Conservation (phyloP, 1,139 yeast species). For the Suhomyces atakaporum region DNA sequence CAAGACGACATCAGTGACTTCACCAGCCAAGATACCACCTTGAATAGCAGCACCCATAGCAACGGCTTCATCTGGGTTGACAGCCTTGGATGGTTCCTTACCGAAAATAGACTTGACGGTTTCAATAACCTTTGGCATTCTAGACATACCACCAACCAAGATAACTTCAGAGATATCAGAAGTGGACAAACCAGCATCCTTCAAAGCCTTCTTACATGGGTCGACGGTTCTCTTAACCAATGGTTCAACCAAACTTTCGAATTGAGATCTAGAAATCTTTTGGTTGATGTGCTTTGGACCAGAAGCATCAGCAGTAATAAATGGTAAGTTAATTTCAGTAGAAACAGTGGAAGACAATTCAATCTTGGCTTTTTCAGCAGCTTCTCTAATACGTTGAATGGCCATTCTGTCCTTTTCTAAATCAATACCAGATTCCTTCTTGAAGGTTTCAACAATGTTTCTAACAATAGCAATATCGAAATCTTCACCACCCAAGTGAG, state of each 20-base stretch:
- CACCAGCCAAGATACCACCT: conserved; percentile 99
- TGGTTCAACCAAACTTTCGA: conserved; percentile 88
- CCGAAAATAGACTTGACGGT: conserved; percentile 93
- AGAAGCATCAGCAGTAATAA: conserved; percentile 92
- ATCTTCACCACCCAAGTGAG: conserved; percentile 92
- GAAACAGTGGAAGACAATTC: conserved; percentile 92
- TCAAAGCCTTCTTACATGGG: conserved; percentile 97
- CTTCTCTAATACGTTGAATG: conserved; percentile 98
- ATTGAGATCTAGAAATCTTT: conserved; percentile 89
- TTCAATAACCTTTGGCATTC: conserved; percentile 99
- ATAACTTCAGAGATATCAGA: conserved; percentile 93
- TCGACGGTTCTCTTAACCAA: conserved; percentile 90
- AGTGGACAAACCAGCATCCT: conserved; percentile 87
- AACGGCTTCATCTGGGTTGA: conserved; percentile 99
- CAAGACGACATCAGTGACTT: conserved; percentile 90
- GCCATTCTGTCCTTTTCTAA: conserved; percentile 95
- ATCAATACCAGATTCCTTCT: conserved; percentile 89
- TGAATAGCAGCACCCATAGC: conserved; percentile 99
- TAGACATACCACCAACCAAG: conserved; percentile 99
- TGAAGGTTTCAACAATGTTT: conserved; percentile 88
- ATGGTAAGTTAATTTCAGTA: conserved; percentile 95
- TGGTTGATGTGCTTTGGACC: conserved; percentile 99
- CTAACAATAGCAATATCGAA: conserved; percentile 83
- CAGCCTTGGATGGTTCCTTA: conserved; percentile 96
- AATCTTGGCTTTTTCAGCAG: conserved; percentile 99